Conservation (phyloP, 768 basidiomycete genomes). For the Cantharellus cinnabarinus region DNA sequence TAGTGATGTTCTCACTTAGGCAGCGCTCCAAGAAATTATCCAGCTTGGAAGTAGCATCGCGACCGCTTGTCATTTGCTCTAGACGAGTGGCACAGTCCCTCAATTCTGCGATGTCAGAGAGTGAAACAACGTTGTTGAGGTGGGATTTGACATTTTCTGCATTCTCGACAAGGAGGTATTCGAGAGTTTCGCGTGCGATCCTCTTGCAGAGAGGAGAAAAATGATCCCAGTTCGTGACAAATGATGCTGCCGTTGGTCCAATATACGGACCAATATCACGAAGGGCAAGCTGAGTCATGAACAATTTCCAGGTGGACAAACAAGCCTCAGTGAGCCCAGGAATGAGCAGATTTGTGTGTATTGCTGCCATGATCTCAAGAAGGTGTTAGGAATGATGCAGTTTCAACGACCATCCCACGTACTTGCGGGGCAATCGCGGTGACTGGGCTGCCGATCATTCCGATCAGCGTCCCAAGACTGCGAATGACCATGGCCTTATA, state of each 20-base stretch:
- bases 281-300: conserved; percentile 45
- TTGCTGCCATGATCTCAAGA: conserved; percentile 77
- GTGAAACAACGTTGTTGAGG: conserved; percentile 62
- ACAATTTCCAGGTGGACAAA: conserved; percentile 58
- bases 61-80: conserved; percentile 20
- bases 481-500: conserved; percentile 62
- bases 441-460: conserved; percentile 47
- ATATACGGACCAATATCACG: conserved; percentile 65
- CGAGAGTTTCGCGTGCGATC: conserved; percentile 37
- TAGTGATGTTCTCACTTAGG: conserved; percentile 58
- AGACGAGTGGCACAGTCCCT: conserved; percentile 1
- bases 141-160: conserved; percentile 31
- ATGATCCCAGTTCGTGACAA: conserved; percentile 55
- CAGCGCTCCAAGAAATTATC: conserved; percentile 51
- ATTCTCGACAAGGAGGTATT: conserved; percentile 48
- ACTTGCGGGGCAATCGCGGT: conserved; percentile 77
- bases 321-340: conserved; percentile 60
- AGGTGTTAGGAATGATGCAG: background rate
- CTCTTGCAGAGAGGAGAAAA: conserved; percentile 33
- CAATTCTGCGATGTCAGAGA: conserved; percentile 48
- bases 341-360: conserved; percentile 72
- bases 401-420: conserved; percentile 8
- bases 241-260: conserved; percentile 69
- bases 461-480: conserved; percentile 54
- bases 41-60: conserved; percentile 35